Evolutionary conservation across 192 early-diverging fungal genomes (phyloP).

Genomic region (Coemansia pectinata): DNA sequence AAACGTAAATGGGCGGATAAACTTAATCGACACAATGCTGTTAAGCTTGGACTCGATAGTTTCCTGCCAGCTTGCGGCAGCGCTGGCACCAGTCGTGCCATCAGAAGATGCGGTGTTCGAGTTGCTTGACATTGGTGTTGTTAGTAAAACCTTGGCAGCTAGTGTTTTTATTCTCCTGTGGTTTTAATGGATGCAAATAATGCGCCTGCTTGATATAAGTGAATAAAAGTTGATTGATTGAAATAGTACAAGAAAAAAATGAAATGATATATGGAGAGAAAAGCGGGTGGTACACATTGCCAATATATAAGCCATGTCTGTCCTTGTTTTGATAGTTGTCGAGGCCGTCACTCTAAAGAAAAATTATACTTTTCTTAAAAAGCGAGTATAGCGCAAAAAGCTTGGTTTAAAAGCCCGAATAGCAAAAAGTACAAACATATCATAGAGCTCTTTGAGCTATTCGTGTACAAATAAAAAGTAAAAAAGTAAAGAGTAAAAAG

Average conservation of each 20-base stretch:
- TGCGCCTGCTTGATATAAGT: not conserved
- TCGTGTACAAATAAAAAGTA: not conserved
- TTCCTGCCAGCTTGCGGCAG: conserved; percentile 21
- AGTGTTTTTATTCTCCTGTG: not conserved
- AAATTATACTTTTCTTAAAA: not conserved
- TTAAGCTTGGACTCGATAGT: conserved; percentile 31
- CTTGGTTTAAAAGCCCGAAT: not conserved
- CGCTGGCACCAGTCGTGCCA: not conserved
- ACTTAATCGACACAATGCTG: conserved; percentile 49
- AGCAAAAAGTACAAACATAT: not conserved
- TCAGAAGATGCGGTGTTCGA: not conserved
- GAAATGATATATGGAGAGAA: not conserved
- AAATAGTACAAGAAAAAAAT: not conserved
- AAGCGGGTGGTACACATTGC: not conserved
- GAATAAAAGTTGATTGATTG: not conserved
- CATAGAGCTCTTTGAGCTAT: not conserved
- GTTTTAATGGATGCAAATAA: not conserved
- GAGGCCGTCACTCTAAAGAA: not conserved
- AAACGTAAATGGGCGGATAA: conserved; percentile 33
- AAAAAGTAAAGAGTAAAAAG: not conserved
- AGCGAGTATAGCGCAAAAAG: not conserved
- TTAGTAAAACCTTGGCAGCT: not conserved
- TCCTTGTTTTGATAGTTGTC: not conserved
- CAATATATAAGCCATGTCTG: not conserved
- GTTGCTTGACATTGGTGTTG: conserved; percentile 1